Base-by-base conservation (phyloP, 2,329 filamentous ascomycete species). In the Sphaerostilbella broomeana region DNA sequence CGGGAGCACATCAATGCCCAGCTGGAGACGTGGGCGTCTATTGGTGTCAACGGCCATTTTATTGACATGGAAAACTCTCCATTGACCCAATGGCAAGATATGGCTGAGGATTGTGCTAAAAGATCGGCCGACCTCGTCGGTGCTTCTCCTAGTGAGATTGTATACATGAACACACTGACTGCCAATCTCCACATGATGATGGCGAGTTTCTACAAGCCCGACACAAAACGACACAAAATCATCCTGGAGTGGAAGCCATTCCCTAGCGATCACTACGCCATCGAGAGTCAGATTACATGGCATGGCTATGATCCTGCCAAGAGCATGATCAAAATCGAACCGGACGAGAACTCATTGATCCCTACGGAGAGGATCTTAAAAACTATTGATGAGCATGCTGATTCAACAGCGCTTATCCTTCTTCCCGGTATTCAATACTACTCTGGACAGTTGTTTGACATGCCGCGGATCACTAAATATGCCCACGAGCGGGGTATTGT, bases 361-460 rank as follows among this genome's bases (percentile, higher is more conserved):
- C 70, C 75, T 1, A 94, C 84, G 0, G 73, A 81, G 30, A 69
- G 80, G 47, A 84, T 95, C 27, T 68, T 92, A 8, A 69, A 73
- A 6, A 68, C 77, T 4, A 94, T 95, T 48, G 82, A 88, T 45
- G 65, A 78, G 43, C 81, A 95, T 55, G 84, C 82, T 31, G 70
- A 77, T 1, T 75, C 75, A 5, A 80, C 86, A 0, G 85, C 87
- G 1, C 63, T 95, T 7, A 64, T 95, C 1, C 73, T 95, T 4
- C 75, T 95, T 0, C 86, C 88, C 0, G 89, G 86, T 8, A 83
- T 95, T 28, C 88, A 95, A 58, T 95, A 88, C 67, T 95, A 94
- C 64, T 92, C 84, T 1, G 88, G 88, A 39, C 89, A 95, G 59
- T 77, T 84, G 41, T 84, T 95, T 51, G 86, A 95, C 59, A 89